Conservation (phyloP, 495 filamentous ascomycete species). For the Penicillium samsonianum region DNA sequence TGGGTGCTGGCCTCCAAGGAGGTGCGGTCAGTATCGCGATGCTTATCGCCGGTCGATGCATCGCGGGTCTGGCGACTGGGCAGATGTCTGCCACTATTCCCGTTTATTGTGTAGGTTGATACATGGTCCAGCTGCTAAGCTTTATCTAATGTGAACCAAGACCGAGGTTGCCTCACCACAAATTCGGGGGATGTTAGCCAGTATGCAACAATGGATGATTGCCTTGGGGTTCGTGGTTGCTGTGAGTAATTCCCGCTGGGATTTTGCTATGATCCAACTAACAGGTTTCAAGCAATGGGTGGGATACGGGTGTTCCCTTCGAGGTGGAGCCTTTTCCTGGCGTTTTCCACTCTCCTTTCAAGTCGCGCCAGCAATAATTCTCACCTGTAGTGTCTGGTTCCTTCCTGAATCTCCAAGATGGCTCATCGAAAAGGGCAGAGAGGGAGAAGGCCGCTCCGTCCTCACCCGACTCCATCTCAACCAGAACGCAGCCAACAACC, state of each 20-base stretch:
- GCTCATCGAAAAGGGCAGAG: conserved; percentile 53
- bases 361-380: conserved; percentile 49
- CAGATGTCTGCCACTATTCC: conserved; percentile 54
- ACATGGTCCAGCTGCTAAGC: conserved; percentile 18
- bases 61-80: conserved; percentile 53
- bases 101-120: conserved; percentile 43
- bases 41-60: conserved; percentile 54
- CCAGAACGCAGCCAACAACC: conserved; percentile 42
- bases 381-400: conserved; percentile 51
- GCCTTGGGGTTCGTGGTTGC: conserved; percentile 51
- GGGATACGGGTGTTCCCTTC: conserved; percentile 54
- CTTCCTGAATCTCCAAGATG: conserved; percentile 59
- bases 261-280: not conserved
- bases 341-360: conserved; percentile 59
- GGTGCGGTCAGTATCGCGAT: conserved; percentile 52
- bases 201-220: conserved; percentile 48
- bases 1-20: conserved; percentile 53
- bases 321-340: conserved; percentile 52
- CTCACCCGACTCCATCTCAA: conserved; percentile 46
- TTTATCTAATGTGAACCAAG: conserved; percentile 29
- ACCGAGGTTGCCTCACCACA: conserved; percentile 34
- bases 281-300: conserved; percentile 43
- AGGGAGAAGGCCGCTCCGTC: conserved; percentile 42
- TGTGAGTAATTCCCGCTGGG: conserved; percentile 34
- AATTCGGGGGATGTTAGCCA: conserved; percentile 28